Evolutionary conservation across 208 protist species (phyloP), one percentile per base, ranked within the genome.

Genomic region (Crithidia fasciculata): DNA sequence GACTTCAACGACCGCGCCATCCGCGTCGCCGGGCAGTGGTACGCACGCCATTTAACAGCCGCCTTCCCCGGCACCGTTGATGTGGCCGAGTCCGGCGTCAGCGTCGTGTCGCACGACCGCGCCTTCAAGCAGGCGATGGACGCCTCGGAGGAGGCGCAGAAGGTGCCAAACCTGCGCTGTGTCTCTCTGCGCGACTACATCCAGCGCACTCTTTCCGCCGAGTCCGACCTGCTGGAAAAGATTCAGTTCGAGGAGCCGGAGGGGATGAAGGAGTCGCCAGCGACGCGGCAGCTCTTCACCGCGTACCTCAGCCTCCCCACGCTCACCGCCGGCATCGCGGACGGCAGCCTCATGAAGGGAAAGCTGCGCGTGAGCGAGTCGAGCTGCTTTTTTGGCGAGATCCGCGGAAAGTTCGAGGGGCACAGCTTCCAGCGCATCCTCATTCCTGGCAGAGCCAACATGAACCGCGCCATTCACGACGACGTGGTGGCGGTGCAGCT

Each of bases 1-100:
- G 92, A 98, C 73, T 93, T 84, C 81, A 97, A 97, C 73, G 94
- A 98, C 71, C 84, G 93, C 18, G 92, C 86, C 47, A 95, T 98
- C 64, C 83, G 92, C 47, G 88, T 91, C 2, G 85, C 94, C 0
- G 82, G 87, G 36, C 69, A 85, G 70, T 98, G 96, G 95, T 98
- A 97, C 72, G 84, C 82, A 56, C 78, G 85, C 52, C 93, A 98
- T 61, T 36, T 94, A 3, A 52, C 49, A 0, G 69, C 56, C 44
- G 80, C 86, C 16, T 92, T 90, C 65, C 83, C 83, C 2, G 62
- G 50, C 40, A 56, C 43, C 0, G 57, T 49, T 3, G 66, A 57
- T 9, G n/a, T 15, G n/a, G 16, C 58, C 52, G 40, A 64, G 36
- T 44, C 39, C 16, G 53, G 39, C 15, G 86, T 95, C 39, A 62